A percentile compares a stretch with the other conserved stretches of the same genome.
Evolutionary conservation across 768 basidiomycete species (phyloP).

Genomic region (Ramaria sp.): DNA sequence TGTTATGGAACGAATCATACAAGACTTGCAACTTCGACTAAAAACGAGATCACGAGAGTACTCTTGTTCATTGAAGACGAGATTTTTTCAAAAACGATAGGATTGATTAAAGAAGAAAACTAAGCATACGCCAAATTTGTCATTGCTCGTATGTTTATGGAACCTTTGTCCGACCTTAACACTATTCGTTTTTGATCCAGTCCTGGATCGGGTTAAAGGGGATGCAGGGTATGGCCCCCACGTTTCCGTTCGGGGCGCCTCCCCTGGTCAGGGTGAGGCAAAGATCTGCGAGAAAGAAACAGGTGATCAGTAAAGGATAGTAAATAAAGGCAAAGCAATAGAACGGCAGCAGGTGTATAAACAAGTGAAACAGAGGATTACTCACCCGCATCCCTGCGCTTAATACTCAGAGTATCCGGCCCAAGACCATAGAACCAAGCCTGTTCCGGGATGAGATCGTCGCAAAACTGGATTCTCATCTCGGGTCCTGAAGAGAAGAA

Average conservation of each 20-base stretch:
- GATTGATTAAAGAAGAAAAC: too few relatives aligned
- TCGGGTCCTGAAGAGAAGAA: conserved; percentile 17
- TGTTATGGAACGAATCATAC: too few relatives aligned
- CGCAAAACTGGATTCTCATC: conserved; percentile 1
- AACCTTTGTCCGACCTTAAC: too few relatives aligned
- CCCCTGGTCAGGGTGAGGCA: conserved; percentile 1
- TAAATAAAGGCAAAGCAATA: too few relatives aligned
- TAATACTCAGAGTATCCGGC: not conserved
- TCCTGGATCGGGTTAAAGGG: not conserved
- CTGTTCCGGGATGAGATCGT: not conserved
- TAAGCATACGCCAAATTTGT: too few relatives aligned
- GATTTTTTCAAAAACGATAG: too few relatives aligned
- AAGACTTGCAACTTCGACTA: too few relatives aligned
- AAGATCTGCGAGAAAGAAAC: not conserved
- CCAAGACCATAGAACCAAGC: conserved; percentile 1
- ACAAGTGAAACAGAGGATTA: not conserved
- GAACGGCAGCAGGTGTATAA: too few relatives aligned
- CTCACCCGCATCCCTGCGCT: not conserved
- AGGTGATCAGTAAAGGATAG: too few relatives aligned
- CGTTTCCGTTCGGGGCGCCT: not conserved
- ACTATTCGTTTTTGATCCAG: not conserved
- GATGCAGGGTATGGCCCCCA: not conserved
- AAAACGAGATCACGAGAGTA: too few relatives aligned
- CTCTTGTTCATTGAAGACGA: too few relatives aligned
- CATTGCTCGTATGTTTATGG: too few relatives aligned